phyloP scores from a whole-genome alignment of 768 basidiomycete genomes.

The Ephemerocybe angulata region DNA sequence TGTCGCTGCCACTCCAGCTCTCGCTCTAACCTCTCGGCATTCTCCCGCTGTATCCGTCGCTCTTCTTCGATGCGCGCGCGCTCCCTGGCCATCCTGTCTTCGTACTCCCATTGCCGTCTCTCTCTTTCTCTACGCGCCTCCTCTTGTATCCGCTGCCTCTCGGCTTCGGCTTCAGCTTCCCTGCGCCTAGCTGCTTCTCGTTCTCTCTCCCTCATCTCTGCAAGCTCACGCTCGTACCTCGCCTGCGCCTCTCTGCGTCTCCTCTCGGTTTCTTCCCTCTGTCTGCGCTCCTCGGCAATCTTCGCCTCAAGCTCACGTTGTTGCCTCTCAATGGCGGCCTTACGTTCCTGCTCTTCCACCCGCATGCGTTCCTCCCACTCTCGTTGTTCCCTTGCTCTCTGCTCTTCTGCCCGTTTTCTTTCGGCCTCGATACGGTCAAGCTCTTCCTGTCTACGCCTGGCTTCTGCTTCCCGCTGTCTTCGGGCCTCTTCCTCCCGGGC shows the following conservation, averaged over 20 bases:
- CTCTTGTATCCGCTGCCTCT: too few relatives aligned
- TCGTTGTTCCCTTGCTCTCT: neutral
- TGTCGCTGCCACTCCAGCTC: too few relatives aligned
- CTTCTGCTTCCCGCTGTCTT: conserved; percentile 39
- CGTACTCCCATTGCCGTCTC: too few relatives aligned
- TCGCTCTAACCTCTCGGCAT: too few relatives aligned
- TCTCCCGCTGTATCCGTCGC: too few relatives aligned
- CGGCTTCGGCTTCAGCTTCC: too few relatives aligned
- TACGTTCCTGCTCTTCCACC: neutral
- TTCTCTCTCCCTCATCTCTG: neutral
- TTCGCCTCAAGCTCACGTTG: conserved; percentile 1
- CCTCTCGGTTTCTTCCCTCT: neutral
- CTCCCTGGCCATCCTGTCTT: too few relatives aligned
- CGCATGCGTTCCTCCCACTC: neutral
- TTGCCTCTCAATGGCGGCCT: neutral
- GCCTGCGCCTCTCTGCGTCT: neutral
- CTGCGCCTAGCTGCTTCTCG: too few relatives aligned
- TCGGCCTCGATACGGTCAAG: conserved; percentile 2
- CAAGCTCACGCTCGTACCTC: neutral
- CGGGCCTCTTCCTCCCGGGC: conserved; percentile 44
- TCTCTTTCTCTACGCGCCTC: too few relatives aligned
- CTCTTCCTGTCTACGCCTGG: conserved; percentile 23
- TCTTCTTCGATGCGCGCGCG: too few relatives aligned
- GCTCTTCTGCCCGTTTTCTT: neutral
- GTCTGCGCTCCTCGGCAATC: neutral